Conservation (phyloP, 2,329 filamentous ascomycete species). For the Huntiella decipiens region DNA sequence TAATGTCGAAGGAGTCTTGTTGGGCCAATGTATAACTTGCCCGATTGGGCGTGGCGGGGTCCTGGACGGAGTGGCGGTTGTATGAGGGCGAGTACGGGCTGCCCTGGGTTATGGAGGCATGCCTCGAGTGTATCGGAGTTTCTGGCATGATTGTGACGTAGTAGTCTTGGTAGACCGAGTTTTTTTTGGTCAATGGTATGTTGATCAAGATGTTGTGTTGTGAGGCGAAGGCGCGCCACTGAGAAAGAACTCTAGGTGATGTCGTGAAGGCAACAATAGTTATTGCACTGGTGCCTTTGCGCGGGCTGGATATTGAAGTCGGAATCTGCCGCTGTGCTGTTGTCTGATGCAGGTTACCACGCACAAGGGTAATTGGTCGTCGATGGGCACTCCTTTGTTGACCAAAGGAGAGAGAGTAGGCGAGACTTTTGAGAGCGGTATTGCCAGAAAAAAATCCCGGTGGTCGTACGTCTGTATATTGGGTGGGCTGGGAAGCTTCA, state of each 20-base stretch:
- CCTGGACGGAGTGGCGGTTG: conserved; percentile 27
- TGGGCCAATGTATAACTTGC: conserved; percentile 26
- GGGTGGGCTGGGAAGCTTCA: no score
- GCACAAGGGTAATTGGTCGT: no score
- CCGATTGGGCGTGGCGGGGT: conserved; percentile 29
- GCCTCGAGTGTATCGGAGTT: conserved; percentile 40
- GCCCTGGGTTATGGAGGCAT: conserved; percentile 33
- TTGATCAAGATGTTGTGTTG: not conserved
- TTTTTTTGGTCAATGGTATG: not conserved
- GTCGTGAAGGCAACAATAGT: no score
- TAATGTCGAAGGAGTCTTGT: conserved; percentile 28
- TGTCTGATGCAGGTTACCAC: no score
- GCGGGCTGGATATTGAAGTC: no score
- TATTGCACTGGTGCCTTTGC: no score
- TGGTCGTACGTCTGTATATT: not conserved
- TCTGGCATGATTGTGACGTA: conserved; percentile 22
- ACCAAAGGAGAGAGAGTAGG: no score
- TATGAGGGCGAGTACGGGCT: conserved; percentile 11
- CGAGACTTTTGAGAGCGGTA: not conserved
- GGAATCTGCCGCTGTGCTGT: no score
- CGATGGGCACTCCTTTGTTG: no score
- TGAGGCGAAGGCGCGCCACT: not conserved
- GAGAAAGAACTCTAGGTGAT: not conserved
- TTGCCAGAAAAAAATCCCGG: not conserved
- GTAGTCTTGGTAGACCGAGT: not conserved